phyloP scores from a whole-genome alignment of 306 rosid genomes.

The Quercus engelmannii region DNA sequence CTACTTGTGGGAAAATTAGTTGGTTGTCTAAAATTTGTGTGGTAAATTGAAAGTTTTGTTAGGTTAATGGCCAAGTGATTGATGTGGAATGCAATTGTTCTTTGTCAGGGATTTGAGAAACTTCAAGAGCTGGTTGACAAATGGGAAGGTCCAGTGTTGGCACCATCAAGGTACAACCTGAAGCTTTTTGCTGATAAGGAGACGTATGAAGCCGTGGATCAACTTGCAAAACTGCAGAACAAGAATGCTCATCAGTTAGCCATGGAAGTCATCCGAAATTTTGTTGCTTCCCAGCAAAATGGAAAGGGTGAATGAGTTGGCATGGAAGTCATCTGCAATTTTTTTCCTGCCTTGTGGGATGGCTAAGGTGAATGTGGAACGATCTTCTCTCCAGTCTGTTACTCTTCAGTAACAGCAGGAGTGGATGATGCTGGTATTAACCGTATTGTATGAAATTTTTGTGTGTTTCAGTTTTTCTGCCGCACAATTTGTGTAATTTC shows the following conservation, averaged over 20 bases:
- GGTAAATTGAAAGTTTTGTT: background rate
- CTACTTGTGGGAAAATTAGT: background rate
- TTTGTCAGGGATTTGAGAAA: constrained; percentile 80
- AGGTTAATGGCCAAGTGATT: background rate
- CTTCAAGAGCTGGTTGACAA: constrained; percentile 71
- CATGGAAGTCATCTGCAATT: constrained; percentile 14
- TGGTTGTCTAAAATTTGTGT: background rate
- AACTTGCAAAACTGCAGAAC: constrained; percentile 71
- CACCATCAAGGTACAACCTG: constrained; percentile 67
- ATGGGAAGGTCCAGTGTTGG: constrained; percentile 80
- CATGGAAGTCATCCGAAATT: constrained; percentile 84
- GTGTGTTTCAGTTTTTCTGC: constrained; percentile 2
- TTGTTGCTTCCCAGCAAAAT: constrained; percentile 72
- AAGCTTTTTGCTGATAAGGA: constrained; percentile 85
- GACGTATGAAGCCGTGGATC: constrained; percentile 75
- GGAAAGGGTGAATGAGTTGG: constrained; percentile 62
- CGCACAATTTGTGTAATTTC: background rate
- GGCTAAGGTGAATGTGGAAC: constrained; percentile 19
- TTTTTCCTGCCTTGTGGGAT: constrained; percentile 1
- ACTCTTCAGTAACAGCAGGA: constrained; percentile 46
- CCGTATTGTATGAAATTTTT: background rate
- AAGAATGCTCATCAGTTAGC: constrained; percentile 94
- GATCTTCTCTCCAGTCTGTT: constrained; percentile 33
- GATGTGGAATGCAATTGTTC: constrained; percentile 20
- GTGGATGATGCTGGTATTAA: constrained; percentile 10